Percentiles rank a stretch among this genome's conserved stretches.
These are phyloP conservation scores for Volvariella volvacea DNA, from an alignment of 1,284 basidiomycete genomes.

Conservation along the genomic window DNA sequence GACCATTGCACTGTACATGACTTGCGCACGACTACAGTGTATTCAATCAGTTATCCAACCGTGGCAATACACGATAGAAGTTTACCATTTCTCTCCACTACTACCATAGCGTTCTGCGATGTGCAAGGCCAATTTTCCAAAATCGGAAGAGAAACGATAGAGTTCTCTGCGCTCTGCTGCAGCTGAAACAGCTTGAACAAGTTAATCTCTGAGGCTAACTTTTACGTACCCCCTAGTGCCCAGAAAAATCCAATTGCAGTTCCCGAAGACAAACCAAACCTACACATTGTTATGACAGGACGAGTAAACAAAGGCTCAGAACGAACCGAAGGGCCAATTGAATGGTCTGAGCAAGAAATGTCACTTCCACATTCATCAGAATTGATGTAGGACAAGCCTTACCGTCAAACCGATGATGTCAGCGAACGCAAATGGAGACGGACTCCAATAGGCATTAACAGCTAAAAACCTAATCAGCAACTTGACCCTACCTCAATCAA, in stretches of 20 bases:
- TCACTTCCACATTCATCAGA: constrained; percentile 1
- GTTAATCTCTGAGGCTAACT: not conserved
- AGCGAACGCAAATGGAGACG: constrained; percentile 43
- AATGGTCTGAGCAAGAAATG: constrained; percentile 38
- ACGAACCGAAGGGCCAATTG: constrained; percentile 53
- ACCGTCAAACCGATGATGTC: constrained; percentile 64
- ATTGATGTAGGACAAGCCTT: constrained; percentile 15
- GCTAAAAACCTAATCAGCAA: constrained; percentile 27
- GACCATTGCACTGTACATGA: constrained; percentile 55
- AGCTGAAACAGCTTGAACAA: constrained; percentile 23
- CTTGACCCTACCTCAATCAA: not conserved
- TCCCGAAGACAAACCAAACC: constrained; percentile 59
- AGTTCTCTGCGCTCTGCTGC: constrained; percentile 53
- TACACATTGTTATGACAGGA: constrained; percentile 16
- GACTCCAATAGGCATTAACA: constrained; percentile 64
- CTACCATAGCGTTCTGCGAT: constrained; percentile 59
- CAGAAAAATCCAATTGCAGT: constrained; percentile 66
- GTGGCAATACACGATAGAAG: not conserved
- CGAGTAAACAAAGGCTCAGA: not conserved
- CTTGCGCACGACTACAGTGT: constrained; percentile 44
- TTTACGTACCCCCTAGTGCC: constrained; percentile 50
- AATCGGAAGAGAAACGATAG: constrained; percentile 59
- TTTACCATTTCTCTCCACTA: constrained; percentile 60
- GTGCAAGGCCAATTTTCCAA: constrained; percentile 57
- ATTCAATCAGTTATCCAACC: constrained; percentile 5